These are phyloP conservation scores for Xylaria palmicola DNA, from an alignment of 495 filamentous ascomycete species.

Conservation along the genomic window DNA sequence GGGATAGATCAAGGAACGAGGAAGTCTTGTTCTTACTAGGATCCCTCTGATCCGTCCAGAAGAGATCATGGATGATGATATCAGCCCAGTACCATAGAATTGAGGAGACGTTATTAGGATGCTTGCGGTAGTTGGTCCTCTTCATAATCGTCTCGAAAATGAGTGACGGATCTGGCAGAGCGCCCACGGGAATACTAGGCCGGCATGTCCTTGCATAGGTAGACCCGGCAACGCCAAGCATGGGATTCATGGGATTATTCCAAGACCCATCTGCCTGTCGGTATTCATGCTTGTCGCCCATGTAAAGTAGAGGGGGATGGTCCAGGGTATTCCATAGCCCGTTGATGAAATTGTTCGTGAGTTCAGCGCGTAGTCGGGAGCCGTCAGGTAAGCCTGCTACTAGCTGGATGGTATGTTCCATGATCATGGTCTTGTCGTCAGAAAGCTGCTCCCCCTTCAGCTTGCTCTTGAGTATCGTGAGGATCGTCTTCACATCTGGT, in stretches of 20 bases:
- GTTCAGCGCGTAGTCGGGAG: conserved; percentile 60
- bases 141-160: conserved; percentile 72
- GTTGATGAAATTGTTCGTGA: conserved; percentile 69
- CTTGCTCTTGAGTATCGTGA: conserved; percentile 34
- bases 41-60: conserved; percentile 39
- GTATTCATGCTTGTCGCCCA: conserved; percentile 66
- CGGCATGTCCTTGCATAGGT: conserved; percentile 66
- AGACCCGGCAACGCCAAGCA: conserved; percentile 44
- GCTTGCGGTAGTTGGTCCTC: conserved; percentile 44
- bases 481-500: conserved; percentile 43
- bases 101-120: conserved; percentile 76
- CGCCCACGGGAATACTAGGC: conserved; percentile 52
- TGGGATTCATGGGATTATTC: conserved; percentile 47
- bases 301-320: conserved; percentile 54
- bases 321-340: conserved; percentile 67
- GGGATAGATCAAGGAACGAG: conserved; percentile 81
- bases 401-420: conserved; percentile 77
- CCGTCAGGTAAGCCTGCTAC: conserved; percentile 62
- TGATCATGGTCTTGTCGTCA: conserved; percentile 78
- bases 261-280: conserved; percentile 73
- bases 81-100: conserved; percentile 86
- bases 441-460: conserved; percentile 51
- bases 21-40: conserved; percentile 67
- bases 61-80: conserved; percentile 77
- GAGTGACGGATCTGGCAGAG: conserved; percentile 70